Percentiles rank a stretch among this genome's conserved stretches.
These are phyloP conservation scores for Apiospora saccharicola DNA, from an alignment of 2,329 filamentous ascomycete genomes.

Conservation along the genomic window DNA sequence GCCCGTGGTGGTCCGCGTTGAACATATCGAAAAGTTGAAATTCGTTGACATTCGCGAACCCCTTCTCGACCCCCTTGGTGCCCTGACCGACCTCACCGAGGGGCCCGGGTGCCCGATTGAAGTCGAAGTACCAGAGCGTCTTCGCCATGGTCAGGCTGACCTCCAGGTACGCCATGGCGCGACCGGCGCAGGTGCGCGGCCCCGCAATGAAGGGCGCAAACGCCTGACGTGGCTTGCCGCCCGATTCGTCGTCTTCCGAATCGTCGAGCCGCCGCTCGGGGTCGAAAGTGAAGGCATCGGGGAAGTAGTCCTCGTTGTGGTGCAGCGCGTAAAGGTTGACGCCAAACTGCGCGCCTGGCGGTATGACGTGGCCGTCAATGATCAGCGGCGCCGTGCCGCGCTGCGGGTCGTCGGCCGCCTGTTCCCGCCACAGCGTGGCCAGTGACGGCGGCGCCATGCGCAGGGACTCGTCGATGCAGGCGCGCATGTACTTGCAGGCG, in stretches of 20 bases:
- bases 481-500: slow-evolving; percentile 50
- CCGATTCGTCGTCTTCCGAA: not conserved
- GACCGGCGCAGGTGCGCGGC: not conserved
- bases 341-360: slow-evolving; percentile 43
- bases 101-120: not conserved
- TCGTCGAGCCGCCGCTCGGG: slow-evolving; percentile 44
- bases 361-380: slow-evolving; percentile 40
- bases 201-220: not conserved
- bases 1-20: not conserved
- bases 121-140: slow-evolving; percentile 9
- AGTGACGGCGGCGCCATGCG: slow-evolving; percentile 53
- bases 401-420: slow-evolving; percentile 26
- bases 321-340: slow-evolving; percentile 45
- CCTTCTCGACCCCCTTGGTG: not conserved
- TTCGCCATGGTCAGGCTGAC: not conserved
- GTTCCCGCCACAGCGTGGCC: slow-evolving; percentile 43
- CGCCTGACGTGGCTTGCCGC: not conserved
- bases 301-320: slow-evolving; percentile 42
- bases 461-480: slow-evolving; percentile 55
- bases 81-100: not conserved
- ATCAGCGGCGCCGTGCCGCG: slow-evolving; percentile 28
- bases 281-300: slow-evolving; percentile 37
- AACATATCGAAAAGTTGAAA: slow-evolving; percentile 9
- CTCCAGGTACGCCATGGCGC: not conserved
- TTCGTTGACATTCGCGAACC: not conserved